Conservation (phyloP, 2,329 filamentous ascomycete species). For the Aureobasidium subglaciale region DNA sequence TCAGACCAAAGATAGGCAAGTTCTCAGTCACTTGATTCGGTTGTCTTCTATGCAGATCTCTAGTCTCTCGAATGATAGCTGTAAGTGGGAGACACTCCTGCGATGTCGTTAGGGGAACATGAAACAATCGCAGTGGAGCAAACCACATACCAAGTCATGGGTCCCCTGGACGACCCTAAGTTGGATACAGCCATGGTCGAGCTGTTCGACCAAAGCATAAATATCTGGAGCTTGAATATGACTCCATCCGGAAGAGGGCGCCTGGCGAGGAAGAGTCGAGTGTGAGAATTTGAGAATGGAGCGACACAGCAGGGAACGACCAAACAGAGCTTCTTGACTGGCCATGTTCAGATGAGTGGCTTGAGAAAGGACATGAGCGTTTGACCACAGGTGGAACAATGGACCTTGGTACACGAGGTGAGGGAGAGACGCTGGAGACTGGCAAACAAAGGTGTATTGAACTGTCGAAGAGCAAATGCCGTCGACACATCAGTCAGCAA, state of each 20-base stretch:
- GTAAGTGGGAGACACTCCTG: constrained; percentile 16
- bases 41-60: neutral
- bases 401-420: too few relatives aligned
- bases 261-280: neutral
- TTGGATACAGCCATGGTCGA: neutral
- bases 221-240: constrained; percentile 7
- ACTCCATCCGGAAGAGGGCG: neutral
- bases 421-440: too few relatives aligned
- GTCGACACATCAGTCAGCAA: too few relatives aligned
- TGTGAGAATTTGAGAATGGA: constrained; percentile 11
- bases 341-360: neutral
- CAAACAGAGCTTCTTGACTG: constrained; percentile 4
- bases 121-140: neutral
- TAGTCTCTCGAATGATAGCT: constrained; percentile 14
- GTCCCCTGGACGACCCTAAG: constrained; percentile 32
- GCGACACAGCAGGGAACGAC: constrained; percentile 6
- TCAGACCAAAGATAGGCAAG: constrained; percentile 39
- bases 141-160: constrained; percentile 32
- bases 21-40: constrained; percentile 27
- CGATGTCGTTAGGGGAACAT: neutral
- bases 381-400: neutral
- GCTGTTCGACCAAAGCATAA: neutral
- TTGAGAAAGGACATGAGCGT: neutral
- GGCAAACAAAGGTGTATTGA: too few relatives aligned
- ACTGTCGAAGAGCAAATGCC: too few relatives aligned